Conservation (phyloP, 208 protist species). For the Lotmaria passim region DNA sequence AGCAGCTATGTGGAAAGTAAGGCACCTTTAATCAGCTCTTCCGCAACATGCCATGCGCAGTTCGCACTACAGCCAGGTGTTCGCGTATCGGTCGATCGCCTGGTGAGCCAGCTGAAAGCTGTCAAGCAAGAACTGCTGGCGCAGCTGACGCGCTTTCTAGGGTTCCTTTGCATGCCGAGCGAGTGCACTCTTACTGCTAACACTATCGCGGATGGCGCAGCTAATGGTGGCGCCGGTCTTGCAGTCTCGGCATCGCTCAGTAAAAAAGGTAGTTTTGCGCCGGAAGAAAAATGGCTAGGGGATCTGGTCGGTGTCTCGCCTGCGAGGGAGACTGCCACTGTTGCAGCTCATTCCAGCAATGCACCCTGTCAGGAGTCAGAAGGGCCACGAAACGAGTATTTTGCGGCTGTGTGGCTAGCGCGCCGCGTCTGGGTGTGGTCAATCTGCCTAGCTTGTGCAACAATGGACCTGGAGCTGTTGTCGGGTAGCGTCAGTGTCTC, state of each 20-base stretch:
- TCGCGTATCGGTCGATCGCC: constrained; percentile 13
- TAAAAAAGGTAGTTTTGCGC: neutral
- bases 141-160: constrained; percentile 24
- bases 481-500: constrained; percentile 56
- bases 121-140: constrained; percentile 75
- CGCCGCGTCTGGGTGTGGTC: constrained; percentile 69
- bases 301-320: neutral
- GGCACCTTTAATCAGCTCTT: neutral
- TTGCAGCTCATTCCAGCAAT: neutral
- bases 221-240: neutral
- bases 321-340: neutral
- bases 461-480: constrained; percentile 71
- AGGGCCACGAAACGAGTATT: constrained; percentile 1
- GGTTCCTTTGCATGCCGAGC: neutral
- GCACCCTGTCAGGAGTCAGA: too few relatives aligned
- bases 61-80: neutral
- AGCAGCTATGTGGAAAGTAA: neutral
- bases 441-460: constrained; percentile 43
- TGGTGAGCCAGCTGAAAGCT: constrained; percentile 71
- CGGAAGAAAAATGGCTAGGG: neutral
- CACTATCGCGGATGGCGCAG: too few relatives aligned
- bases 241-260: neutral
- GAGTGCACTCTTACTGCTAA: too few relatives aligned
- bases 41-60: neutral
- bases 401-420: constrained; percentile 29